Base-by-base conservation (phyloP, 495 filamentous ascomycete species). In the Viridothelium virens region DNA sequence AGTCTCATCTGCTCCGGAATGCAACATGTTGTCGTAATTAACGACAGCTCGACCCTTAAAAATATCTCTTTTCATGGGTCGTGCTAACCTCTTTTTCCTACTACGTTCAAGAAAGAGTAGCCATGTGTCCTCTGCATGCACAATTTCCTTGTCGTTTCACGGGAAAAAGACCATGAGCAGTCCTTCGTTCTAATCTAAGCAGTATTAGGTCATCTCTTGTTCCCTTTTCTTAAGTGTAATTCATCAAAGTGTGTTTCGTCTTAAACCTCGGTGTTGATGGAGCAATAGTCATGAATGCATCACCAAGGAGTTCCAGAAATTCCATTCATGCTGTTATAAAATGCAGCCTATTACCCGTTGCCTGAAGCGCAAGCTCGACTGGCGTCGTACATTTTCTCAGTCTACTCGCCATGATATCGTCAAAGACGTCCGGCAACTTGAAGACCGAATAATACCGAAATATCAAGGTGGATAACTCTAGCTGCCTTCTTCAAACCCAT, bases 371-470 rank as follows among this genome's bases (percentile, higher is more conserved):
- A 33, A 59, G 53, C 53, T 5, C 7, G 31, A 36, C n/a, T 59
- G 18, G 53, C 53, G 18, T 0, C 53, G 53, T 63, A 69, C 65
- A 47, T 85, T 87, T 74, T 82, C 83, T 1, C 68, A 70, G 16
- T 78, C 83, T 5, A 63, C 73, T 36, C 53, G 38, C 5, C 75
- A 76, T 25, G 62, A 68, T n/a, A 70, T 84, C 68, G 79, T 87
- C 37, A 79, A 80, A 66, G 77, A 82, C 46, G 75, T 81, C 48
- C 68, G 79, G 9, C 71, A 78, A 16, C 81, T 89, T 6, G 84
- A 83, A 16, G 75, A 79, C 53, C 79, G 86, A 63, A 77, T 83
- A 47, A 68, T 79, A 18, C 85, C 85, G 11, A 76, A 74, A 47
- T 85, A 83, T 67, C 79, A 80, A 81, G 83, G 81, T 25, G 25